Conservation (phyloP, 2,329 filamentous ascomycete genomes). For the Talaromyces sp. region DNA sequence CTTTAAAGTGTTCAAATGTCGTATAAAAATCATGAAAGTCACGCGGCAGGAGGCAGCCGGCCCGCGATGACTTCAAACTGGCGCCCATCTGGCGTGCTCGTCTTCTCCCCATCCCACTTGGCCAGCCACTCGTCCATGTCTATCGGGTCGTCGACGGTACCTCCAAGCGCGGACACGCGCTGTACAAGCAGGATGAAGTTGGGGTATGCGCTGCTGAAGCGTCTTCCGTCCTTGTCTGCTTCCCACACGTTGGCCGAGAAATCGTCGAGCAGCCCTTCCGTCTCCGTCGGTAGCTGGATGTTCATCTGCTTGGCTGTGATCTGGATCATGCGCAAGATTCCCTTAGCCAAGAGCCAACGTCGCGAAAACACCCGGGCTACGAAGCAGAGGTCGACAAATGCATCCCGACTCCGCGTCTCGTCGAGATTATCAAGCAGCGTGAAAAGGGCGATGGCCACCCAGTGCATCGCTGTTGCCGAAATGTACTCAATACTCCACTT, state of each 20-base stretch:
- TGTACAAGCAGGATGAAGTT: slow-evolving; percentile 14
- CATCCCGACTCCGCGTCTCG: slow-evolving; percentile 15
- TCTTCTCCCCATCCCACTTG: slow-evolving; percentile 13
- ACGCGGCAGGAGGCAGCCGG: not conserved
- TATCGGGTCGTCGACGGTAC: not conserved
- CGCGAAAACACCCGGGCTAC: slow-evolving; percentile 19
- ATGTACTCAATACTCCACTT: slow-evolving; percentile 28
- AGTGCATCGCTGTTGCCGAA: slow-evolving; percentile 24
- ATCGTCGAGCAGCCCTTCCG: slow-evolving; percentile 18
- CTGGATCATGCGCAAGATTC: slow-evolving; percentile 17
- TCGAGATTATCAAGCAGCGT: slow-evolving; percentile 20
- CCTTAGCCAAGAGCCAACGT: slow-evolving; percentile 17
- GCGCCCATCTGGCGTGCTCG: slow-evolving; percentile 1
- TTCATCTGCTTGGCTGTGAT: slow-evolving; percentile 15
- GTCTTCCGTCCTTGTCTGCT: slow-evolving; percentile 8
- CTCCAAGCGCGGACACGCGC: not conserved
- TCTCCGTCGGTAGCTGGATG: slow-evolving; percentile 17
- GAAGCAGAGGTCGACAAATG: slow-evolving; percentile 20
- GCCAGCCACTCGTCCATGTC: slow-evolving; percentile 16
- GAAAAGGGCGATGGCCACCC: slow-evolving; percentile 23
- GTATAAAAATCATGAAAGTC: not conserved
- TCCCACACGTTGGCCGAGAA: slow-evolving; percentile 15
- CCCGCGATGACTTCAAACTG: not conserved
- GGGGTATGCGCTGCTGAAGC: slow-evolving; percentile 16
- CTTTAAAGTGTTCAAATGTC: not conserved